Evolutionary conservation across 2,329 filamentous ascomycete genomes (phyloP), one percentile per base, ranked within the genome.

Genomic region (Pseudogymnoascus sp.): DNA sequence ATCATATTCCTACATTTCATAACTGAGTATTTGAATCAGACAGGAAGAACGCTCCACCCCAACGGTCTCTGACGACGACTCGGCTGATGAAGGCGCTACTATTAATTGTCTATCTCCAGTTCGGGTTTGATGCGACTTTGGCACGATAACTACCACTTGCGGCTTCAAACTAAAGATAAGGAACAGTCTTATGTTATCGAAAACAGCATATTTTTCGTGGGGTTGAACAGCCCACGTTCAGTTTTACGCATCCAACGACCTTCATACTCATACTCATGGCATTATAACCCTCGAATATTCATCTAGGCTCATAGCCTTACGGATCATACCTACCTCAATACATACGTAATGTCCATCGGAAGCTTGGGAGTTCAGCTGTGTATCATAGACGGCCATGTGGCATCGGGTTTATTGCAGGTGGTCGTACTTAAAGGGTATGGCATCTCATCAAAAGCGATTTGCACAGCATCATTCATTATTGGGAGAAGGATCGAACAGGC

Each of bases 61-160:
- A 38, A 69, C 70, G 22, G 65, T 73, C 33, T 74, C 73, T 12
- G 73, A 74, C 26, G 69, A 71, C 63, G 71, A 70, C 61, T 72
- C 70, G 59, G 68, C 46, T n/a, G 71, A 73, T 59, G 72, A 73
- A 43, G 68, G 68, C 61, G 67, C 67, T 24, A 71, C 71, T 35
- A 64, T 73, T 31, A 69, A 73, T 61, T 68, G 68, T 62, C 70
- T 72, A 46, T 72, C 71, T 59, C 71, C 72, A 41, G 69, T 66
- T 61, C 67, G 71, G 16, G 50, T 56, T 56, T 56, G 28, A 56
- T 56, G 50, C 50, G 28, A 56, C 50, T 33, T 56, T 33, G 28
- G 28, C 50, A 56, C 14, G 50, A 33, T 33, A 33, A 53, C 50
- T 33, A 53, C 24, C 46, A 53, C 24, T 53, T 53, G 28, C 50